phyloP scores from a whole-genome alignment of 106 monocot species.

The Ottelia alismoides region DNA sequence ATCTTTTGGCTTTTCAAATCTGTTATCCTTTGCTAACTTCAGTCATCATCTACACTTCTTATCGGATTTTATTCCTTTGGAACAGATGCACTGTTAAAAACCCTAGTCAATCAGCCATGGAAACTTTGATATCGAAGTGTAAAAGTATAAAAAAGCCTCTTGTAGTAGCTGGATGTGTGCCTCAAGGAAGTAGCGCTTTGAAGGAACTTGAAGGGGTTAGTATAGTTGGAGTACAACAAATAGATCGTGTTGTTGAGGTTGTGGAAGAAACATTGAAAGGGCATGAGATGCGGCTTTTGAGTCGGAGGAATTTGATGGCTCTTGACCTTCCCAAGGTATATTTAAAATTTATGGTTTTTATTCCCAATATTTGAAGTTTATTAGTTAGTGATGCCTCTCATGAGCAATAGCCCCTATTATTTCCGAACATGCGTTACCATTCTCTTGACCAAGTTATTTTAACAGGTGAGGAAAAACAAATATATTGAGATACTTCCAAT shows the following conservation, averaged over 20 bases:
- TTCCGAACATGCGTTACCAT: too few species aligned
- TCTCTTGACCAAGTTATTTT: too few species aligned
- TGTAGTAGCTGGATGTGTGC: slow-evolving; percentile 96
- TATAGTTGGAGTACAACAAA: slow-evolving; percentile 96
- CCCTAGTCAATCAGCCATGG: slow-evolving; percentile 99
- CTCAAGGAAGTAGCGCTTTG: slow-evolving; percentile 85
- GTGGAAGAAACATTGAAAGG: slow-evolving; percentile 99
- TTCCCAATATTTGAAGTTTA: too few species aligned
- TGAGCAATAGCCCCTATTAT: too few species aligned
- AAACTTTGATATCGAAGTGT: slow-evolving; percentile 75
- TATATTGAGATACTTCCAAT: slow-evolving; percentile 99
- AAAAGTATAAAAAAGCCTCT: slow-evolving; percentile 72
- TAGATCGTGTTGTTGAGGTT: slow-evolving; percentile 98
- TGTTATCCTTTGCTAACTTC: too few species aligned
- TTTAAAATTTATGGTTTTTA: too few species aligned
- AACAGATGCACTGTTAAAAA: slow-evolving; percentile 89
- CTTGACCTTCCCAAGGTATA: slow-evolving; percentile 94
- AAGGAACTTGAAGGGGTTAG: slow-evolving; percentile 97
- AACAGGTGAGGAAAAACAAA: slow-evolving; percentile 96
- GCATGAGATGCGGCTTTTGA: slow-evolving; percentile 86
- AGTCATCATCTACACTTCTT: too few species aligned
- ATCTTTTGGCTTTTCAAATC: background rate
- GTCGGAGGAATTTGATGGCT: slow-evolving; percentile 66
- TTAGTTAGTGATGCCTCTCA: too few species aligned
- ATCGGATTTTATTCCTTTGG: background rate